These are phyloP conservation scores for Colletotrichum paranaense DNA, from an alignment of 2,329 filamentous ascomycete genomes.

Conservation along the genomic window DNA sequence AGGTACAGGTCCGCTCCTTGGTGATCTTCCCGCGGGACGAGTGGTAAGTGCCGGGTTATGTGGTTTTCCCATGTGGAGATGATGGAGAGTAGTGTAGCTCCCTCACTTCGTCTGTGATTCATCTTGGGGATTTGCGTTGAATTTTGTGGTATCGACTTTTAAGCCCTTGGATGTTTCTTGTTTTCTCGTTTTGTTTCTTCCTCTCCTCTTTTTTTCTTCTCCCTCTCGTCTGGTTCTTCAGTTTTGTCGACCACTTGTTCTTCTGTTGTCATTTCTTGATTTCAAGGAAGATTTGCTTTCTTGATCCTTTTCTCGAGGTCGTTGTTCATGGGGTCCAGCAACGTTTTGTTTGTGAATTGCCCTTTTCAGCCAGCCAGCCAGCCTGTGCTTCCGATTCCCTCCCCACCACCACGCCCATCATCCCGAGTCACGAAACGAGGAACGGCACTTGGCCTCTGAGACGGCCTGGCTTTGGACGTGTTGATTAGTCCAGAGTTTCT, in stretches of 20 bases:
- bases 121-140: neutral
- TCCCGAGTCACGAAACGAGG: neutral
- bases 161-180: neutral
- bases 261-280: neutral
- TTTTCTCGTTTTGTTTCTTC: neutral
- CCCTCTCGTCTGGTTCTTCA: neutral
- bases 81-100: neutral
- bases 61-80: neutral
- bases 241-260: no score
- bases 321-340: neutral
- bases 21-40: neutral
- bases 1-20: neutral
- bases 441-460: neutral
- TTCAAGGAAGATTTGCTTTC: neutral
- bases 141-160: neutral
- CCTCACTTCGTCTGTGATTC: neutral
- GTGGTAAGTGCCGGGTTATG: neutral
- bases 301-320: neutral
- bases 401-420: neutral
- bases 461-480: neutral
- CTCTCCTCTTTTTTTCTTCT: neutral
- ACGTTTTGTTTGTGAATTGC: neutral
- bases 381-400: conserved; percentile 10
- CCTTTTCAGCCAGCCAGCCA: conserved; percentile 15
- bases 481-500: neutral